A percentile compares a stretch with the other conserved stretches of the same genome.
Conservation (phyloP, 352 stramenopile genomes). For the Aphanomyces euteiches region DNA sequence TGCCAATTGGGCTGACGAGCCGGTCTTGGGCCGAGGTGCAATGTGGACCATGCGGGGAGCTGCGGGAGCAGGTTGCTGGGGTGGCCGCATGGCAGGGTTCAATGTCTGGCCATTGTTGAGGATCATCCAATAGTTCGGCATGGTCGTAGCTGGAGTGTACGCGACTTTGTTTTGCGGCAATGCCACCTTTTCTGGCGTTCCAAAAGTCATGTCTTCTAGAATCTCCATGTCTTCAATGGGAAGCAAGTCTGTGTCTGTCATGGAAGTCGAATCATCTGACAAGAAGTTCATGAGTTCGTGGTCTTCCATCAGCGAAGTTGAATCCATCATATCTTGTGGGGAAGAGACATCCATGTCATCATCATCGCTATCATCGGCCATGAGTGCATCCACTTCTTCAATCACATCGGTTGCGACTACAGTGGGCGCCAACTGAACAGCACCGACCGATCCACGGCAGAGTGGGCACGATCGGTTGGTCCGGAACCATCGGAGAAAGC, state of each 20-base stretch:
- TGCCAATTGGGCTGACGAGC: neutral
- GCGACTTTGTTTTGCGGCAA: slow-evolving; percentile 33
- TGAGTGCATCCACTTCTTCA: slow-evolving; percentile 63
- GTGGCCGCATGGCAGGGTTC: slow-evolving; percentile 9
- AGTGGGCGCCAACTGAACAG: slow-evolving; percentile 49
- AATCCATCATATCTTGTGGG: neutral
- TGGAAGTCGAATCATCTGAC: slow-evolving; percentile 38
- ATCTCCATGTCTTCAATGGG: slow-evolving; percentile 49
- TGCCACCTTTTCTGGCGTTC: neutral
- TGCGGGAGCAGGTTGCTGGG: neutral
- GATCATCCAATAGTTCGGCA: slow-evolving; percentile 86
- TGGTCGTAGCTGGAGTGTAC: slow-evolving; percentile 62
- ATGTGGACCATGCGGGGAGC: slow-evolving; percentile 69
- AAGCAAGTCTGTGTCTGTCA: slow-evolving; percentile 60
- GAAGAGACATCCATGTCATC: slow-evolving; percentile 28
- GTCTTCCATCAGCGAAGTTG: slow-evolving; percentile 28
- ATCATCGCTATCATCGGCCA: slow-evolving; percentile 61
- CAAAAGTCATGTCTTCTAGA: slow-evolving; percentile 19
- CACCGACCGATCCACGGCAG: slow-evolving; percentile 59
- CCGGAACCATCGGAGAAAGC: slow-evolving; percentile 77
- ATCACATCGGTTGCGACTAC: slow-evolving; percentile 28
- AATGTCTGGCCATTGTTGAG: slow-evolving; percentile 59
- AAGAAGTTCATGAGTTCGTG: slow-evolving; percentile 37
- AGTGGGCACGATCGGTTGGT: slow-evolving; percentile 68
- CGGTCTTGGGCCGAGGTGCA: slow-evolving; percentile 52